These are phyloP conservation scores for Ascochyta pisi DNA, from an alignment of 2,329 filamentous ascomycete species.

Conservation along the genomic window DNA sequence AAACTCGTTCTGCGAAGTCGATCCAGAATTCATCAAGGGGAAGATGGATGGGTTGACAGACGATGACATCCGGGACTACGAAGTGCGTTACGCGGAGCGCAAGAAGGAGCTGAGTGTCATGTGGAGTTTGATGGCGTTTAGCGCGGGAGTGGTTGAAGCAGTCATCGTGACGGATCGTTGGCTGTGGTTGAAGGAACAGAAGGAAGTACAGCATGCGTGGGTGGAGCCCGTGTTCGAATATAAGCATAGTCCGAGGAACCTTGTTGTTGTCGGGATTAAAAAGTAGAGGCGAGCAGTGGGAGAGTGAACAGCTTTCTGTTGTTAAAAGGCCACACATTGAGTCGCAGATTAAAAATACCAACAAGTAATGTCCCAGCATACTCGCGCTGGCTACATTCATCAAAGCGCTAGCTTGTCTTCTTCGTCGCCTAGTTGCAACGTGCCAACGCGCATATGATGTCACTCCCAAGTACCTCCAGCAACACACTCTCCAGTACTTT, in stretches of 20 bases:
- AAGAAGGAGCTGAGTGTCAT: constrained; percentile 85
- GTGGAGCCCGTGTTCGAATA: constrained; percentile 95
- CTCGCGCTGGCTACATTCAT: too few relatives aligned
- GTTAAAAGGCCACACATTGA: too few relatives aligned
- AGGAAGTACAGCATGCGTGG: constrained; percentile 76
- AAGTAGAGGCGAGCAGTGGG: constrained; percentile 40
- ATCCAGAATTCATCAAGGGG: constrained; percentile 61
- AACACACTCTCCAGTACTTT: too few relatives aligned
- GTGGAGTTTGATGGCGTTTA: constrained; percentile 97
- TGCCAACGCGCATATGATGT: too few relatives aligned
- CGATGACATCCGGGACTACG: constrained; percentile 76
- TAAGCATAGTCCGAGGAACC: constrained; percentile 80
- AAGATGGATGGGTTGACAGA: constrained; percentile 75
- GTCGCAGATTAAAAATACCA: too few relatives aligned
- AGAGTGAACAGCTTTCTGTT: too few relatives aligned
- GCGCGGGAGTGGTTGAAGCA: constrained; percentile 85
- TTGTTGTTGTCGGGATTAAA: constrained; percentile 93
- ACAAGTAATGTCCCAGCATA: too few relatives aligned
- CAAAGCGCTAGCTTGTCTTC: too few relatives aligned
- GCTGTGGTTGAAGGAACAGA: constrained; percentile 82
- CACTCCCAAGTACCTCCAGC: too few relatives aligned
- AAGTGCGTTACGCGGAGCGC: constrained; percentile 65
- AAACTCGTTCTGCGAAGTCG: constrained; percentile 45
- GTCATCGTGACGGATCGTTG: constrained; percentile 90
- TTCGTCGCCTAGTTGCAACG: too few relatives aligned